Percentiles rank a stretch among this genome's conserved stretches.
These are phyloP conservation scores for Mycena sp. DNA, from an alignment of 1,284 basidiomycete genomes.

Conservation along the genomic window DNA sequence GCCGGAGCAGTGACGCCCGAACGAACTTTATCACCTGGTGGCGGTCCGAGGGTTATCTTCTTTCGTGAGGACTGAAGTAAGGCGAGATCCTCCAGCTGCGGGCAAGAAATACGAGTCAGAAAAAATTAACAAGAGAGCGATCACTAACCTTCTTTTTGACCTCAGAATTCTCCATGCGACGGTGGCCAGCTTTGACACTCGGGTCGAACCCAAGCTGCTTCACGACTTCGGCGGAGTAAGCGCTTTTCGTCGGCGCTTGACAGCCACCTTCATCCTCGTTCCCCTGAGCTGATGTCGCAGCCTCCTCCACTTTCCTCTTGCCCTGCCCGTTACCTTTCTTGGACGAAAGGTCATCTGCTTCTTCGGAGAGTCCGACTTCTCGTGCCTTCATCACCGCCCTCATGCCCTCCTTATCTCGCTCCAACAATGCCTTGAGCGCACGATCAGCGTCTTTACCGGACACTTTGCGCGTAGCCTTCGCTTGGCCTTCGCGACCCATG, in stretches of 20 bases:
- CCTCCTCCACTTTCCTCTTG: conserved; percentile 9
- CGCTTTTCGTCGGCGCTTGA: conserved; percentile 46
- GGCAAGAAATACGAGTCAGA: conserved; percentile 1
- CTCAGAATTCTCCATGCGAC: conserved; percentile 49
- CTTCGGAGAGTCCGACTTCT: conserved; percentile 43
- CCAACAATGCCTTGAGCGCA: conserved; percentile 65
- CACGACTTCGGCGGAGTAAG: conserved; percentile 72
- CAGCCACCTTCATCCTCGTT: conserved; percentile 22
- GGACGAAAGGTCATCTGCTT: conserved; percentile 34
- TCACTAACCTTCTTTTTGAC: conserved; percentile 63
- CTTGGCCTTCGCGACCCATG: conserved; percentile 79
- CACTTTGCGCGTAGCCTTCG: conserved; percentile 71
- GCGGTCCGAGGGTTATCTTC: conserved; percentile 61
- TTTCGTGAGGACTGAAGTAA: conserved; percentile 56
- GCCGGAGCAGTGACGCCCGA: conserved; percentile 56
- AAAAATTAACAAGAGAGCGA: not conserved
- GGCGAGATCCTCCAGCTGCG: conserved; percentile 61
- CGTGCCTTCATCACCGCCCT: conserved; percentile 65
- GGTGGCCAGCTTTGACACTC: conserved; percentile 58
- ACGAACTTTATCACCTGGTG: conserved; percentile 62
- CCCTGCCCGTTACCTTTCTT: conserved; percentile 39
- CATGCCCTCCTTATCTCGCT: conserved; percentile 72
- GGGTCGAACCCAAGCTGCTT: conserved; percentile 81
- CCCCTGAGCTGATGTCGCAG: conserved; percentile 17
- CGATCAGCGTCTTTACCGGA: conserved; percentile 59